A percentile compares a stretch with the other conserved stretches of the same genome.
These are phyloP conservation scores for Vitis amurensis DNA, from an alignment of 164 flowering plant genomes.

Conservation along the genomic window DNA sequence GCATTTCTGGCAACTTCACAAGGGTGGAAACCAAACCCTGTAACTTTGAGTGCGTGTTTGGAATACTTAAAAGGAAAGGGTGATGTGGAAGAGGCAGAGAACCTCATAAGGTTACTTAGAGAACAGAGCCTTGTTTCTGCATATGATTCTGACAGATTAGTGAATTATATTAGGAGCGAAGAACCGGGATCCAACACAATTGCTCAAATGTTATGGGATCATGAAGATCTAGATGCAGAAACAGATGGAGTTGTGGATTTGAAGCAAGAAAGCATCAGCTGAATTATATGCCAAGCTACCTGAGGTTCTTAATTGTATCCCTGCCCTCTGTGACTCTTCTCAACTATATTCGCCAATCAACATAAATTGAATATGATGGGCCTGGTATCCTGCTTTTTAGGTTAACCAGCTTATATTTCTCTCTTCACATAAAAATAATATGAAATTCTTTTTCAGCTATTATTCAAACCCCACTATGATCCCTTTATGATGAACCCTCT, in stretches of 20 bases:
- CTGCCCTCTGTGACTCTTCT: too few species aligned
- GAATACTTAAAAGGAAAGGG: conserved; percentile 26
- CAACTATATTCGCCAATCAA: too few species aligned
- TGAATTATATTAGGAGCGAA: background rate
- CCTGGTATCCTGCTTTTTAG: too few species aligned
- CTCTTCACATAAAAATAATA: too few species aligned
- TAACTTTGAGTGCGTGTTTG: conserved; percentile 20
- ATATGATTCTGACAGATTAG: background rate
- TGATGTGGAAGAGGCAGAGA: conserved; percentile 22
- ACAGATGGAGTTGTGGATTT: background rate
- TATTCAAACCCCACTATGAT: too few species aligned
- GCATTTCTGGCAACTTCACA: conserved; percentile 10
- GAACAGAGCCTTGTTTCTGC: background rate
- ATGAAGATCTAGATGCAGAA: conserved; percentile 1
- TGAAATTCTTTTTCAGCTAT: too few species aligned
- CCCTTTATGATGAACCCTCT: too few species aligned
- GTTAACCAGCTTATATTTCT: too few species aligned
- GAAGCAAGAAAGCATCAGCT: background rate
- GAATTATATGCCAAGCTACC: background rate
- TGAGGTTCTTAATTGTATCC: too few species aligned
- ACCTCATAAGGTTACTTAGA: conserved; percentile 8
- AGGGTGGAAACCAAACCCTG: conserved; percentile 14
- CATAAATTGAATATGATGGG: too few species aligned
- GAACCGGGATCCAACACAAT: background rate
- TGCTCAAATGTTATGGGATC: conserved; percentile 3